Evolutionary conservation across 2,329 filamentous ascomycete genomes (phyloP), one percentile per base, ranked within the genome.

Genomic region (Pezicula radicicola): DNA sequence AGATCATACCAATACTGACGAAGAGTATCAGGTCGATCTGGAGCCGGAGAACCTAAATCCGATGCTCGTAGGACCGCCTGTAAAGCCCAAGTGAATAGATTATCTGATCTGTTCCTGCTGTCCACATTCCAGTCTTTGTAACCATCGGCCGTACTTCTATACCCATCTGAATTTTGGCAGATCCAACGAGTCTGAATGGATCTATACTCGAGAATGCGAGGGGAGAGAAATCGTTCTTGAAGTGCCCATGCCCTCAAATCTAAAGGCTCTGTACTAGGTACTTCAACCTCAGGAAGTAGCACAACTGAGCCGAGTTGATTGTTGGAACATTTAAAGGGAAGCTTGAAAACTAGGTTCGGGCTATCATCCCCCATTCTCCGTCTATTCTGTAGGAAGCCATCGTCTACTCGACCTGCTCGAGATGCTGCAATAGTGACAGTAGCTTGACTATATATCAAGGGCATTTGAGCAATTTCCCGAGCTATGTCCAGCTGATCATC

Each of bases 401-500:
- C 41, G 6, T 7, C 7, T 15, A 19, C 19, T 6, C 25, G 18
- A 8, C 13, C 4, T 16, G n/a, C 21, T 5, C 41, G 19, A 13
- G 21, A 19, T 8, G 41, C 41, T 8, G 43, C 43, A 21, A 51
- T 51, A 2, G 43, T 37, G 10, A 51, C n/a, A 28, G 27, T 21
- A 7, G 49, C 36, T 10, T 51, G 25, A 10, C 25, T n/a, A 21
- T 51, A 51, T n/a, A 51, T 37, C 16, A 13, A n/a, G 10, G 10
- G 16, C 49, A 51, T 51, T 4, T 15, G 33, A 6, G 40, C 18
- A 13, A 33, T 18, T n/a, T 51, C 49, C 8, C 30, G 27, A 13
- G 30, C 16, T 16, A 15, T 35, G 42, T 51, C 49, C 3, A 12
- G n/a, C 1, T 9, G 25, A n/a, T 53, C 36, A 48, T 55, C 53